Percentiles rank a stretch among this genome's conserved stretches.
phyloP scores from a whole-genome alignment of 1,139 yeast species.

The Hanseniaspora uvarum region DNA sequence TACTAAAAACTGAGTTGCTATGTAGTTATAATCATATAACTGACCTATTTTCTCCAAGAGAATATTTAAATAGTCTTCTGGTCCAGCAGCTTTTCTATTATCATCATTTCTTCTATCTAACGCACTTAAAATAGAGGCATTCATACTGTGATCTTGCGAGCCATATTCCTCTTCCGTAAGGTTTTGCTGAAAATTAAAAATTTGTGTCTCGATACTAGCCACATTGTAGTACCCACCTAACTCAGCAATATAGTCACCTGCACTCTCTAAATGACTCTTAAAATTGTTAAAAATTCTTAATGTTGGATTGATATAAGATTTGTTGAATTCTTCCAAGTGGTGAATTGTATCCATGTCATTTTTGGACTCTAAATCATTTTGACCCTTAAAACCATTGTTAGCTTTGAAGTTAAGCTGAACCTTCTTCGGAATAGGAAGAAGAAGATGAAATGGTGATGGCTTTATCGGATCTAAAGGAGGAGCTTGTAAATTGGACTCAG shows the following conservation, averaged over 20 bases:
- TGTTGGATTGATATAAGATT: conserved; percentile 47
- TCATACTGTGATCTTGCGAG: conserved; percentile 32
- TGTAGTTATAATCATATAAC: conserved; percentile 68
- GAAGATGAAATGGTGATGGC: conserved; percentile 51
- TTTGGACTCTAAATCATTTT: conserved; percentile 11
- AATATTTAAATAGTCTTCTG: conserved; percentile 4
- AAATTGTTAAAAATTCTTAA: conserved; percentile 50
- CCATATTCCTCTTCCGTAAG: conserved; percentile 25
- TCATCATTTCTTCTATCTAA: conserved; percentile 1
- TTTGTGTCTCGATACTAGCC: conserved; percentile 55
- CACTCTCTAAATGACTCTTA: conserved; percentile 35
- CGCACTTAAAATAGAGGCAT: conserved; percentile 4
- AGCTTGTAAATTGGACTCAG: conserved; percentile 44
- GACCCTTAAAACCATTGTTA: conserved; percentile 22
- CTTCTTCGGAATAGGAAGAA: conserved; percentile 45
- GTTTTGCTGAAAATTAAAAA: conserved; percentile 22
- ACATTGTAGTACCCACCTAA: conserved; percentile 51
- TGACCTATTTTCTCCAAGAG: conserved; percentile 71
- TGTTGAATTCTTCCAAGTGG: conserved; percentile 45
- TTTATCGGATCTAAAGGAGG: conserved; percentile 47
- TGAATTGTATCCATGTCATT: conserved; percentile 45
- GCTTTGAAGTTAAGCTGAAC: conserved; percentile 21
- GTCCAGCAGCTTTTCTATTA: neutral
- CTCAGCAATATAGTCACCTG: conserved; percentile 37
- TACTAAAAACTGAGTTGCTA: conserved; percentile 60